phyloP scores from a whole-genome alignment of 192 early-diverging fungal genomes.

The Linnemannia hyalina region DNA sequence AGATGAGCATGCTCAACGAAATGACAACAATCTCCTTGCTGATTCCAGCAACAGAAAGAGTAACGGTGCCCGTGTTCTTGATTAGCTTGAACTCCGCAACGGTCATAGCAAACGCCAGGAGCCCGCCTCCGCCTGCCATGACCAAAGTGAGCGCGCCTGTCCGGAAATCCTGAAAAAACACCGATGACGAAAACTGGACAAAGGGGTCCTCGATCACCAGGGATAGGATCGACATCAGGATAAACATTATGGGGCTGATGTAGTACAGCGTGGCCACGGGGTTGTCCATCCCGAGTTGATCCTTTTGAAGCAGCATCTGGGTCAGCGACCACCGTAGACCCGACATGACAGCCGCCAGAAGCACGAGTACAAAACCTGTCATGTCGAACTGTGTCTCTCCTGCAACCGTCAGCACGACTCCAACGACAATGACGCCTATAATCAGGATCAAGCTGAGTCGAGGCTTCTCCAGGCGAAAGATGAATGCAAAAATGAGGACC shows the following conservation, averaged over 20 bases:
- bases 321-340: conserved; percentile 88
- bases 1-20: conserved; percentile 73
- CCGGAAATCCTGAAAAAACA: conserved; percentile 66
- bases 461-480: conserved; percentile 82
- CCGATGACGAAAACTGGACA: conserved; percentile 58
- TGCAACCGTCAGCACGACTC: conserved; percentile 82
- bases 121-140: conserved; percentile 79
- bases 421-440: conserved; percentile 79
- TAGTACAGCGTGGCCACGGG: conserved; percentile 84
- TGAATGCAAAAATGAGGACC: conserved; percentile 85
- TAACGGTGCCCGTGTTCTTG: conserved; percentile 81
- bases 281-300: conserved; percentile 78
- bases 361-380: conserved; percentile 66
- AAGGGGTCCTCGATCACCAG: conserved; percentile 71
- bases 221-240: conserved; percentile 70
- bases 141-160: conserved; percentile 63
- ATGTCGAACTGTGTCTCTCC: conserved; percentile 75
- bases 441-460: conserved; percentile 70
- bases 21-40: conserved; percentile 87
- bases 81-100: conserved; percentile 84
- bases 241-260: conserved; percentile 83
- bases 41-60: conserved; percentile 86
- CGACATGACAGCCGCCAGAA: conserved; percentile 79
- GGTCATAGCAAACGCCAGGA: conserved; percentile 86
- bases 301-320: conserved; percentile 80